phyloP scores from a whole-genome alignment of 495 filamentous ascomycete genomes.

The Venustampulla echinocandica region DNA sequence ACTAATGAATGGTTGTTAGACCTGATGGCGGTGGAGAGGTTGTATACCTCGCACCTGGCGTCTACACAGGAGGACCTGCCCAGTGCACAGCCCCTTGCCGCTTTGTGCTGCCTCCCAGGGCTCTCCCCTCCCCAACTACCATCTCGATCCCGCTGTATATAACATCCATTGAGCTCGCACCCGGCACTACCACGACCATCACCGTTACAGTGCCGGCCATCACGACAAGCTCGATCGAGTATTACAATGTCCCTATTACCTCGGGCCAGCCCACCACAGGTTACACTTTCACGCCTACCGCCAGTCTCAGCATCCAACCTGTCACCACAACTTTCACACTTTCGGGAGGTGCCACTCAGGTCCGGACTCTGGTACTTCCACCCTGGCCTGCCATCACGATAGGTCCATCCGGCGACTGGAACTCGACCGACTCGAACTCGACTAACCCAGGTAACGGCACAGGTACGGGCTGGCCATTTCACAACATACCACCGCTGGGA shows the following conservation, averaged over 20 bases:
- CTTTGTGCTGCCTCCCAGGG: background rate
- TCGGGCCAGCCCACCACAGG: background rate
- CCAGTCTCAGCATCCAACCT: background rate
- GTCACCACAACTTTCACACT: background rate
- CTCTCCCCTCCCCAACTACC: background rate
- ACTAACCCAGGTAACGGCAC: background rate
- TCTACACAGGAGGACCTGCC: background rate
- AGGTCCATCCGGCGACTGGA: background rate
- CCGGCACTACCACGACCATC: background rate
- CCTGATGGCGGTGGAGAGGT: background rate
- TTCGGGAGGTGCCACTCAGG: background rate
- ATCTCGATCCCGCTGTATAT: background rate
- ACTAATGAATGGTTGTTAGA: no score
- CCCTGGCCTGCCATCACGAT: background rate
- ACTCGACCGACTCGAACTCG: background rate
- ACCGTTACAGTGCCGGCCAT: background rate
- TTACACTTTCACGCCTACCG: background rate
- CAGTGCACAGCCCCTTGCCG: background rate
- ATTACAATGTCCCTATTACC: background rate
- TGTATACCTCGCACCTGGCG: background rate
- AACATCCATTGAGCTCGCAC: background rate
- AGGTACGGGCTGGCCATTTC: background rate
- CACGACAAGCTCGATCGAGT: background rate
- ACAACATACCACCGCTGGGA: background rate
- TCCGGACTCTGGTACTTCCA: background rate